These are phyloP conservation scores for Ophiostoma himal-ulmi DNA, from an alignment of 2,329 filamentous ascomycete species.

Conservation along the genomic window DNA sequence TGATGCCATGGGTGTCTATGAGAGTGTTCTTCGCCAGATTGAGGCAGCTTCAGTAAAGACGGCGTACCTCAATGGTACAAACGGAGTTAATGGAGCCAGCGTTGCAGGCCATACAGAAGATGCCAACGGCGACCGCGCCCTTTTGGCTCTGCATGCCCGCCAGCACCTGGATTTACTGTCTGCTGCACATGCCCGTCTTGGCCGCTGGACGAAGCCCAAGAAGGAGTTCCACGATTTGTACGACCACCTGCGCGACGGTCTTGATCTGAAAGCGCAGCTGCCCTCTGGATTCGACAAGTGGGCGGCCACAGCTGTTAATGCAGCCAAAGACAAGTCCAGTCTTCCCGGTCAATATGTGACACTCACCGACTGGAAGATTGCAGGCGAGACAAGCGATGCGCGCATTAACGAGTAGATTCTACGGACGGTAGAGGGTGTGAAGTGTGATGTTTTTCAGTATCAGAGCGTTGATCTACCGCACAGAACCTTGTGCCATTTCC, in stretches of 20 bases:
- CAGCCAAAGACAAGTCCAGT: constrained; percentile 23
- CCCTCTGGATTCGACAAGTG: constrained; percentile 27
- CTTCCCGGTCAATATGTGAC: constrained; percentile 26
- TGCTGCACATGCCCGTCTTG: constrained; percentile 24
- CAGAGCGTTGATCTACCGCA: too few species aligned
- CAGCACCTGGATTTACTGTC: constrained; percentile 27
- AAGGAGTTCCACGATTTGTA: constrained; percentile 28
- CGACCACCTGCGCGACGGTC: constrained; percentile 23
- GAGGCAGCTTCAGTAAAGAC: constrained; percentile 20
- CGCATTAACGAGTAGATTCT: background rate
- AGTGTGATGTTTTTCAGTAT: too few species aligned
- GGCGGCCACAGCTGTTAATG: constrained; percentile 22
- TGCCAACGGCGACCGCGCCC: constrained; percentile 19
- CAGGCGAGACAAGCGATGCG: background rate
- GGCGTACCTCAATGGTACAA: background rate
- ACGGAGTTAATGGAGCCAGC: too few species aligned
- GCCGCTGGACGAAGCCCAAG: constrained; percentile 28
- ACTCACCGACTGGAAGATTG: background rate
- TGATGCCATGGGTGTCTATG: constrained; percentile 31
- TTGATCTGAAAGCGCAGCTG: constrained; percentile 23
- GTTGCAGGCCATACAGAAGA: constrained; percentile 14
- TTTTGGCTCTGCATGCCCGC: constrained; percentile 26
- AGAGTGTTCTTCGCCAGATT: constrained; percentile 31
- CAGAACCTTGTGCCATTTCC: background rate
- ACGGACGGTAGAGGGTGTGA: background rate